Conservation (phyloP, 768 basidiomycete genomes). For the Lanmaoa pseudosensibilis region DNA sequence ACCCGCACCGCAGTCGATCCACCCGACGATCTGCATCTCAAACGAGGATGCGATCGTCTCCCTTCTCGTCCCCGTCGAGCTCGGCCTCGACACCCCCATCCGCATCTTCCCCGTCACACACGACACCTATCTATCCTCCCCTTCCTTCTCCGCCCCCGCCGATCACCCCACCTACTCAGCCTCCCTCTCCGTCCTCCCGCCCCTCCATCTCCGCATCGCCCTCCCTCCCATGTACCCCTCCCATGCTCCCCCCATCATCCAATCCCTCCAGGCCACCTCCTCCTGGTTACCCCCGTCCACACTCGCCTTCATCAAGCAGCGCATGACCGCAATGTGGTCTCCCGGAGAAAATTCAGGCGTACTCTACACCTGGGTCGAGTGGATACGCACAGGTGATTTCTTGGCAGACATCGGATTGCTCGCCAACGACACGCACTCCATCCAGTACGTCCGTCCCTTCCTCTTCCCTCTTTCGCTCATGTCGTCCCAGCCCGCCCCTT, state of each 20-base stretch:
- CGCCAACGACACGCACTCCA: conserved; percentile 33
- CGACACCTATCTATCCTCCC: conserved; percentile 7
- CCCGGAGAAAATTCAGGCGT: conserved; percentile 49
- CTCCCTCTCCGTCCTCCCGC: conserved; percentile 58
- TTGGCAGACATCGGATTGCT: conserved; percentile 45
- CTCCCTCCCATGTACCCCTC: conserved; percentile 60
- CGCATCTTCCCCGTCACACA: conserved; percentile 28
- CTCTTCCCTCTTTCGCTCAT: conserved; percentile 32
- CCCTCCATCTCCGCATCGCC: conserved; percentile 55
- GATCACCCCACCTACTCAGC: neutral
- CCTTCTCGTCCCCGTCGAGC: conserved; percentile 63
- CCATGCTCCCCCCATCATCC: conserved; percentile 50
- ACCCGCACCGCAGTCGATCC: conserved; percentile 58
- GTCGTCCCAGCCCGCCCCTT: neutral
- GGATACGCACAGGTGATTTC: conserved; percentile 66
- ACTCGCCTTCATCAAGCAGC: conserved; percentile 36
- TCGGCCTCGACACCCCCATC: conserved; percentile 44
- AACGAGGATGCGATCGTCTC: conserved; percentile 33
- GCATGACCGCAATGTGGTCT: conserved; percentile 57
- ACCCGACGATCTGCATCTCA: conserved; percentile 63
- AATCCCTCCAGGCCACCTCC: conserved; percentile 54
- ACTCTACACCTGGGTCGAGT: conserved; percentile 73
- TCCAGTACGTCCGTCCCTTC: conserved; percentile 20
- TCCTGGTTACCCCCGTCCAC: conserved; percentile 52
- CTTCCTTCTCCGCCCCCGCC: neutral